phyloP scores from a whole-genome alignment of 805 yeast species.

The Candida ulmi region DNA sequence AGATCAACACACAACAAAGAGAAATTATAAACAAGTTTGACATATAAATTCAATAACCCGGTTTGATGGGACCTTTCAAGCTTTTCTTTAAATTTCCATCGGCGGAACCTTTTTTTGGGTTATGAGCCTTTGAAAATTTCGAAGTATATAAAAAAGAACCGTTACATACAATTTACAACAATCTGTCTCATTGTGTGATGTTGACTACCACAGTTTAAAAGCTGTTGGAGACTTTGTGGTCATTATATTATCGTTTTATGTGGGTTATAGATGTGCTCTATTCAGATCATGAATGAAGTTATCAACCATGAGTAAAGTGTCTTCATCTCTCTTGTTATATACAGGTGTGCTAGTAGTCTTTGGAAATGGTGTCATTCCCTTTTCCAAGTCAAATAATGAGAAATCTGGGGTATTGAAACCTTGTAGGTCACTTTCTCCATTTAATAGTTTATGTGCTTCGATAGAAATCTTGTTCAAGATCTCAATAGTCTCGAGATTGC shows the following conservation, averaged over 20 bases:
- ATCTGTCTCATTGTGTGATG: too few species aligned
- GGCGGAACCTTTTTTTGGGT: too few species aligned
- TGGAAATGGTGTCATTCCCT: constrained; percentile 2
- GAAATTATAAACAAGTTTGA: not conserved
- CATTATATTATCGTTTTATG: not conserved
- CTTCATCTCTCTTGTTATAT: constrained; percentile 15
- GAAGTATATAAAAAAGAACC: too few species aligned
- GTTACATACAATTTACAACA: too few species aligned
- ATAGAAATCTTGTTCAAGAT: constrained; percentile 6
- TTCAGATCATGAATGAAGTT: constrained; percentile 5
- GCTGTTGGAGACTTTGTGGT: too few species aligned
- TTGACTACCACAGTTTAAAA: too few species aligned
- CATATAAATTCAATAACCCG: not conserved
- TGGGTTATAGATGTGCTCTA: not conserved
- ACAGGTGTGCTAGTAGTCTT: constrained; percentile 9
- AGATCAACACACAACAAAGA: not conserved
- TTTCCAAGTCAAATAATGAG: constrained; percentile 3
- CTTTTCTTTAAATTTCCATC: not conserved
- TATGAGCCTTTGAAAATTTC: too few species aligned
- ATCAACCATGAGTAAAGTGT: constrained; percentile 8
- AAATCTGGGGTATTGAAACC: constrained; percentile 3
- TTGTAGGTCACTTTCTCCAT: not conserved
- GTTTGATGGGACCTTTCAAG: not conserved
- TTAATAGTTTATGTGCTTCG: constrained; percentile 9
- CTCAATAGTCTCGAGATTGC: constrained; percentile 27